Base-by-base conservation (phyloP, 768 basidiomycete genomes). In the Trametes gibbosa region DNA sequence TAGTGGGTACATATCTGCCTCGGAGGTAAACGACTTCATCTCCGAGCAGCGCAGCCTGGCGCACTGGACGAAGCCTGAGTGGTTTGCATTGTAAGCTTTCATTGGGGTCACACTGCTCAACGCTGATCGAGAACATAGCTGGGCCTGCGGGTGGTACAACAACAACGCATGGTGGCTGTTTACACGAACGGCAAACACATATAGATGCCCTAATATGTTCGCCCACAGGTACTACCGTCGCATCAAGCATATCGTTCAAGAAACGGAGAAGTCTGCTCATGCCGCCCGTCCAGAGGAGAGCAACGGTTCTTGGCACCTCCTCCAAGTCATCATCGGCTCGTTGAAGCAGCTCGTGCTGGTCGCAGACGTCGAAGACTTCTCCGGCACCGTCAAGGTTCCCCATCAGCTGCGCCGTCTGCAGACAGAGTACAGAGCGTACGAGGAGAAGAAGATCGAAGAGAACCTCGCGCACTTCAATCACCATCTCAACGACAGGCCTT, bases 121-220 rank as follows among this genome's bases (percentile, higher is more conserved):
- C 29, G 29, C 29, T 24, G 9, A 16, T 10, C 4, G 14, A 29
- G 16, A n/a, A 29, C 9, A 12, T 13, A 61, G 59, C n/a, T 61
- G 59, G 43, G 59, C 59, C 9, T 51, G 54, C 16, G 59, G 59
- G 29, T 61, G 59, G 59, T 50, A 55, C 21, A 61, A 56, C 50
- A 61, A 61, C 50, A 61, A 56, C 25, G 12, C 48, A 2, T 52
- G 50, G 59, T 61, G 14, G 23, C 16, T 17, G 13, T 9, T 27
- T 14, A n/a, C 13, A 17, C 9, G 4, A n/a, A 17, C 21, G 24
- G 17, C 23, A 8, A 6, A 8, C 12, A 17, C 13, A 27, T 23
- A 14, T 5, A 3, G 8, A 37, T 27, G 3, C 13, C 13, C 19
- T 24, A 7, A 37, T 32, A 35, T 1, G 9, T 16, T 5, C 13